phyloP scores from a whole-genome alignment of 371 early-diverging fungal genomes.

The Syncephalis fuscata region DNA sequence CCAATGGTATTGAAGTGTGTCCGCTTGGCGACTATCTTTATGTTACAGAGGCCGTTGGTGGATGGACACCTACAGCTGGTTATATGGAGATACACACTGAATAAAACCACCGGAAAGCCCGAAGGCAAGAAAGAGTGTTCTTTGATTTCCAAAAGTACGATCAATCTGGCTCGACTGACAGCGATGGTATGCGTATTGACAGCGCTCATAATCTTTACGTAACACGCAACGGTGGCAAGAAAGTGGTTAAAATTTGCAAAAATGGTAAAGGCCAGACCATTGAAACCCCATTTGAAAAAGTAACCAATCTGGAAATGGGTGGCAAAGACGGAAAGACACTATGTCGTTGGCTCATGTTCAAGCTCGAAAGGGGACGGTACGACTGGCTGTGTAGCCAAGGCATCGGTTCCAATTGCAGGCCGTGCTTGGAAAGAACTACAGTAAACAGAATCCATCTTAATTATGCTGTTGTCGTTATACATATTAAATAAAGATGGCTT shows the following conservation, averaged over 20 bases:
- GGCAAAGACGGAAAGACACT: conserved; percentile 20
- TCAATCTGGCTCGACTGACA: conserved; percentile 13
- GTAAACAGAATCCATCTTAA: too few species aligned
- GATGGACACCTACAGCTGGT: conserved; percentile 14
- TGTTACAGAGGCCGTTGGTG: conserved; percentile 20
- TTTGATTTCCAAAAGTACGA: conserved; percentile 23
- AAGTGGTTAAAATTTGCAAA: conserved; percentile 18
- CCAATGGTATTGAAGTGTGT: conserved; percentile 31
- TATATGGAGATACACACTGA: conserved; percentile 9
- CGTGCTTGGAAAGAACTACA: too few species aligned
- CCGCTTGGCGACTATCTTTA: conserved; percentile 24
- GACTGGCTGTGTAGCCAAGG: conserved; percentile 7
- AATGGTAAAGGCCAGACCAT: conserved; percentile 13
- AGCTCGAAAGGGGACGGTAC: not conserved
- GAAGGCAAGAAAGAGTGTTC: conserved; percentile 12
- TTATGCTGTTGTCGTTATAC: too few species aligned
- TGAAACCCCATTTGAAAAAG: conserved; percentile 18
- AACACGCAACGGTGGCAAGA: conserved; percentile 20
- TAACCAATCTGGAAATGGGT: conserved; percentile 28
- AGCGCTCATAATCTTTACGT: conserved; percentile 22
- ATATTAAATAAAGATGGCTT: too few species aligned
- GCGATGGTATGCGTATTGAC: conserved; percentile 34
- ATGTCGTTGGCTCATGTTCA: conserved; percentile 24
- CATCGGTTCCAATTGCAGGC: not conserved
- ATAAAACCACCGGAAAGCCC: not conserved